Evolutionary conservation across 2,329 filamentous ascomycete species (phyloP).

Genomic region (Sclerotinia spermophila): DNA sequence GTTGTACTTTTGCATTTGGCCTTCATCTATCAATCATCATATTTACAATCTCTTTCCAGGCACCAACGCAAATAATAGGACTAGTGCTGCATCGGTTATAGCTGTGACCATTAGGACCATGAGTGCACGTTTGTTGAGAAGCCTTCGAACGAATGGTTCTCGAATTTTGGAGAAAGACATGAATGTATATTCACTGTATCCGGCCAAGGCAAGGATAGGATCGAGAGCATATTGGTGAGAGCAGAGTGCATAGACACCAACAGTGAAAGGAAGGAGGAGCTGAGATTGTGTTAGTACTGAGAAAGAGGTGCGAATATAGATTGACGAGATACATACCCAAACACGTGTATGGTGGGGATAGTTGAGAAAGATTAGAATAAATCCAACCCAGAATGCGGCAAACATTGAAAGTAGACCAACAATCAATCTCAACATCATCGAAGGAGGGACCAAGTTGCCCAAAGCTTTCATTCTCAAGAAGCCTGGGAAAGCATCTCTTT

Average conservation of each 20-base stretch:
- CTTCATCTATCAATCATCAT: not conserved
- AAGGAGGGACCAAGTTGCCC: constrained; percentile 90
- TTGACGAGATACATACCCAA: constrained; percentile 62
- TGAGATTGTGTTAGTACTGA: constrained; percentile 40
- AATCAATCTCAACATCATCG: constrained; percentile 80
- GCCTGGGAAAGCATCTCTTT: constrained; percentile 96
- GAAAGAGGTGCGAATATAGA: not conserved
- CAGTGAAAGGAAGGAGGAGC: constrained; percentile 83
- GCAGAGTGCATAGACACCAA: constrained; percentile 83
- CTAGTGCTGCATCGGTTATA: constrained; percentile 75
- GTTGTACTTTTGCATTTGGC: not conserved
- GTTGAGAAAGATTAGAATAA: constrained; percentile 88
- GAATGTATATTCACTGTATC: constrained; percentile 93
- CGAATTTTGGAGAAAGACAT: constrained; percentile 85
- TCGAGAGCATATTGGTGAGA: constrained; percentile 97
- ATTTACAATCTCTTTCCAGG: constrained; percentile 75
- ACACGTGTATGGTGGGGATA: constrained; percentile 68
- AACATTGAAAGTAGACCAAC: constrained; percentile 84
- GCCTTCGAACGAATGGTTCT: constrained; percentile 84
- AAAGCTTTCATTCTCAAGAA: constrained; percentile 93
- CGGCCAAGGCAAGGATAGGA: constrained; percentile 81
- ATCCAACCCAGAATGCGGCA: constrained; percentile 89
- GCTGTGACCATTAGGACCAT: constrained; percentile 76
- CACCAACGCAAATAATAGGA: constrained; percentile 89
- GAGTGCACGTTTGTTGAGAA: constrained; percentile 77